phyloP scores from a whole-genome alignment of 148 eudicot genomes.

The Pouteria glomerata region DNA sequence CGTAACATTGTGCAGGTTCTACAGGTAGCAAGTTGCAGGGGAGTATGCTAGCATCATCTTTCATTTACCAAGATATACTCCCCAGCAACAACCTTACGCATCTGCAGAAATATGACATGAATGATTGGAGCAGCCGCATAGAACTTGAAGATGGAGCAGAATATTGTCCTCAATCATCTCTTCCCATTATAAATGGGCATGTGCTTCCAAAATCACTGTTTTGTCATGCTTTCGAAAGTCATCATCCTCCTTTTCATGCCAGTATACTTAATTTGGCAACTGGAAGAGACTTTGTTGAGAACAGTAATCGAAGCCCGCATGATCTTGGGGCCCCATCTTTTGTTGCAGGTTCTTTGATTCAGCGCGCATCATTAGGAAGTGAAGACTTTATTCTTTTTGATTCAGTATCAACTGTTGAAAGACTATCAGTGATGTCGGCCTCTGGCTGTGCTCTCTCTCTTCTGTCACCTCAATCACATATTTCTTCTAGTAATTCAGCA shows the following conservation, averaged over 20 bases:
- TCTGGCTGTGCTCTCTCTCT: constrained; percentile 88
- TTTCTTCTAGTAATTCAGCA: constrained; percentile 30
- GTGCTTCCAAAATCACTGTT: constrained; percentile 29
- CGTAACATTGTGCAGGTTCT: constrained; percentile 12
- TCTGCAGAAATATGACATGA: constrained; percentile 22
- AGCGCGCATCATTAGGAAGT: constrained; percentile 20
- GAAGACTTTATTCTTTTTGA: constrained; percentile 26
- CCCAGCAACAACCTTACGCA: constrained; percentile 20
- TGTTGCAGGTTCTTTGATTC: constrained; percentile 23
- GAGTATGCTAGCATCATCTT: constrained; percentile 32
- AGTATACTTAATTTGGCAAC: constrained; percentile 13
- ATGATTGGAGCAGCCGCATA: constrained; percentile 27
- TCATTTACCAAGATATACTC: constrained; percentile 39
- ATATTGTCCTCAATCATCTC: constrained; percentile 23
- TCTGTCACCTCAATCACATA: constrained; percentile 70
- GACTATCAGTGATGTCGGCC: constrained; percentile 30
- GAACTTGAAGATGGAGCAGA: constrained; percentile 38
- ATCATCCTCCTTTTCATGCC: constrained; percentile 13
- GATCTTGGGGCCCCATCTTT: constrained; percentile 1
- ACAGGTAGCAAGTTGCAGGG: constrained; percentile 39
- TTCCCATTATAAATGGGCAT: too few relatives aligned
- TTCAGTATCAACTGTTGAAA: constrained; percentile 35
- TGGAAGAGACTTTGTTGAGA: constrained; percentile 16
- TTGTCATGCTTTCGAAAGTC: constrained; percentile 16
- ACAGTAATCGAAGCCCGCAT: constrained; percentile 14